Conservation (phyloP, 768 basidiomycete species). For the Amanita pseudoporphyria region DNA sequence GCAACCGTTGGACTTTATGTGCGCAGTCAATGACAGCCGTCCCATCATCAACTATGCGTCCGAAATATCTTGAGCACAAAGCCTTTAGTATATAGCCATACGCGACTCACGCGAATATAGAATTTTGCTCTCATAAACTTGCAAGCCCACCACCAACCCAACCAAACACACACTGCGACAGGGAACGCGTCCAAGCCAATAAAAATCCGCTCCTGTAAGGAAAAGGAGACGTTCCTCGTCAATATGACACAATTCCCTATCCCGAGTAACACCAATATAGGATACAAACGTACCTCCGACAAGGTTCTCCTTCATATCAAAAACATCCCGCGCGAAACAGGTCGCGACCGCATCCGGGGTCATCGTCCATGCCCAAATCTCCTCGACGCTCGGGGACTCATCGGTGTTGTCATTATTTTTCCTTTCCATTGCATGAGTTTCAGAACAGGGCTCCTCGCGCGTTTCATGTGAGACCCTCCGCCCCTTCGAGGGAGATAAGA, state of each 20-base stretch:
- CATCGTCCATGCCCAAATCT: slow-evolving; percentile 47
- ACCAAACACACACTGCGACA: slow-evolving; percentile 54
- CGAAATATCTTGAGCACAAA: neutral
- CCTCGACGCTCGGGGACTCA: slow-evolving; percentile 8
- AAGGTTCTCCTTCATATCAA: slow-evolving; percentile 31
- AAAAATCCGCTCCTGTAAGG: slow-evolving; percentile 45
- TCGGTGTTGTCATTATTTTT: too few relatives aligned
- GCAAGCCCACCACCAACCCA: slow-evolving; percentile 57
- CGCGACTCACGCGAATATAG: slow-evolving; percentile 44
- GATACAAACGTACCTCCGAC: slow-evolving; percentile 17
- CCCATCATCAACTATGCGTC: slow-evolving; percentile 61
- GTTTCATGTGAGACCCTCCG: slow-evolving; percentile 3
- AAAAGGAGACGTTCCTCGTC: neutral
- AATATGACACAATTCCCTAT: slow-evolving; percentile 1
- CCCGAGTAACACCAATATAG: neutral
- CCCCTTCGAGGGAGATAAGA: slow-evolving; percentile 11
- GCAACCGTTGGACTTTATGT: slow-evolving; percentile 25
- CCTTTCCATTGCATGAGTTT: neutral
- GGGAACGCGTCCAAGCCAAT: slow-evolving; percentile 63
- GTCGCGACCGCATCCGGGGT: slow-evolving; percentile 43
- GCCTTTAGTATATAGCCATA: neutral
- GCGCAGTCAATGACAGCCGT: slow-evolving; percentile 64
- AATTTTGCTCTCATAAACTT: slow-evolving; percentile 47
- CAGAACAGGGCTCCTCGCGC: neutral
- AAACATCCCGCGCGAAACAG: slow-evolving; percentile 46